phyloP scores from a whole-genome alignment of 2,329 filamentous ascomycete species.

The Pseudophaeomoniella oleicola region DNA sequence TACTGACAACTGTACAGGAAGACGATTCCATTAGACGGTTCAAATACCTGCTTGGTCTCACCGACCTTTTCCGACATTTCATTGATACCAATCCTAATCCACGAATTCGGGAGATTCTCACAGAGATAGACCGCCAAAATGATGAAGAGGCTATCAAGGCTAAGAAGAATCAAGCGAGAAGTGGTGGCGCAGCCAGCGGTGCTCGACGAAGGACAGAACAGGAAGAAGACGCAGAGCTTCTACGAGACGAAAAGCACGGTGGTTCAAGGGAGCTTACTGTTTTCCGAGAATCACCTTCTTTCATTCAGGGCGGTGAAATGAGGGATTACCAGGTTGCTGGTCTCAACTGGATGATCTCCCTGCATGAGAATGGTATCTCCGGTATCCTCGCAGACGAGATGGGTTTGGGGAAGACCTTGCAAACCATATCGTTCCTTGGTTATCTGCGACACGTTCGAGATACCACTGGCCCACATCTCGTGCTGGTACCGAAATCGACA shows the following conservation, averaged over 20 bases:
- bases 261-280: constrained; percentile 65
- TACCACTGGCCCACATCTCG: constrained; percentile 79
- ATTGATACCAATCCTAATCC: constrained; percentile 96
- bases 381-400: constrained; percentile 97
- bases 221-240: constrained; percentile 85
- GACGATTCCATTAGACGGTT: constrained; percentile 92
- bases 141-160: constrained; percentile 52
- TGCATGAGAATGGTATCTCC: constrained; percentile 97
- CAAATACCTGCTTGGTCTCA: constrained; percentile 84
- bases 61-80: constrained; percentile 95
- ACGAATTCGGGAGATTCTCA: constrained; percentile 83
- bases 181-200: constrained; percentile 69
- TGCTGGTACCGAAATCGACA: constrained; percentile 90
- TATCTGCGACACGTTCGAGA: constrained; percentile 84
- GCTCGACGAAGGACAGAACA: constrained; percentile 82
- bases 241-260: constrained; percentile 76
- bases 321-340: constrained; percentile 93
- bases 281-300: constrained; percentile 88
- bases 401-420: constrained; percentile 93
- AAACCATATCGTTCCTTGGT: constrained; percentile 92
- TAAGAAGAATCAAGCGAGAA: constrained; percentile 62
- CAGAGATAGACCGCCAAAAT: constrained; percentile 88
- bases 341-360: constrained; percentile 91
- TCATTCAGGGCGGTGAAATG: constrained; percentile 72
- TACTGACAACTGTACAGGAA: constrained; percentile 41